Evolutionary conservation across 495 filamentous ascomycete genomes (phyloP), one percentile per base, ranked within the genome.

Genomic region (Xylaria intraflava): DNA sequence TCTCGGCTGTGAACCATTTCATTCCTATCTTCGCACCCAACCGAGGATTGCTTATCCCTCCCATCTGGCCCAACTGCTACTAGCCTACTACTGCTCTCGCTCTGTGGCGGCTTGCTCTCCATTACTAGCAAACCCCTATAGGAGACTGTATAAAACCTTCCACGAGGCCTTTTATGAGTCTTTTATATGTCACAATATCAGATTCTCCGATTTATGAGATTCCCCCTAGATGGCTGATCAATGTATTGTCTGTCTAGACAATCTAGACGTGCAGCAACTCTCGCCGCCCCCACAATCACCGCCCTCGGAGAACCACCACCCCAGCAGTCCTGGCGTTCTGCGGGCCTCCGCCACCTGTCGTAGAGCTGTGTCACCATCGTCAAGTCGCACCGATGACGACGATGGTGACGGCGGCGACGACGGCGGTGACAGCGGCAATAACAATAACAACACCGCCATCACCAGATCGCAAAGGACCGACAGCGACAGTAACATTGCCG

Each of bases 231-330:
- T 93, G 90, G 87, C 88, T 74, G 90, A 94, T 70, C 89, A 89
- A 62, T 95, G 90, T 77, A 95, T 95, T 75, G 87, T 96, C 69
- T 96, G 91, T 82, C 81, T 96, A 71, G 89, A 91, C 71, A 85
- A 88, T 75, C 84, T 96, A 73, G 86, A 83, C 72, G 64, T 65
- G 45, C 64, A 67, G 64, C 60, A 47, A 43, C 42, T 63, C 20
- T 43, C 58, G 46, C 55, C 61, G 39, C 58, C 40, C 38, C 52
- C 62, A 39, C 62, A 56, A 49, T 54, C 60, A 49, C 56, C 52
- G 36, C 17, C 40, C 31, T 44, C 39, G 22, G 45, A 50, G 29
- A 40, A 39, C 31, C 23, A 19, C 54, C 31, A 24, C 33, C 41
- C 45, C n/a, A 56, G 52, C n/a, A 49, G 39, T 19, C 57, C 41